Base-by-base conservation (phyloP, 331 rosid species). In the Stylosanthes scabra region DNA sequence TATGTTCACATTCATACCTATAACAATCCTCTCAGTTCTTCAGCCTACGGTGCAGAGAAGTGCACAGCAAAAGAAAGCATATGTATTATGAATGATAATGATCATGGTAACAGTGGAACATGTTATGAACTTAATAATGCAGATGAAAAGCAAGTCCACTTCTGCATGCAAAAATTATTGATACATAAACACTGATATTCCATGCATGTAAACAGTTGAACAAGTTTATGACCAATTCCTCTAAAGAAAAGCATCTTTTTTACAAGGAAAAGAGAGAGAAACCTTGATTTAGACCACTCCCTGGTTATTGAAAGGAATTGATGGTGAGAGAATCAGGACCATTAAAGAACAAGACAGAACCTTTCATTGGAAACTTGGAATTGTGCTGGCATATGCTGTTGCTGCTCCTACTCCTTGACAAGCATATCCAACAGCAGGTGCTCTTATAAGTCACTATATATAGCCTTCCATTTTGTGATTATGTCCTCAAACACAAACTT, bases 341-440 rank as follows among this genome's bases (percentile, higher is more conserved):
- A 72, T 15, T 67, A 47, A 54, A 52, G 46, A 74, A 67, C 9
- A 72, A 71, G 69, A 83, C 62, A 42, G 82, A 74, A 54, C 16
- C 69, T 66, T 63, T 8, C 10, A 20, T 45, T 1, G 27, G 58
- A 52, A 14, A 52, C 10, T 52, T 42, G 75, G 87, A 74, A 83
- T 80, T 82, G 65, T 69, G 12, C 80, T 12, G 72, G 90, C 83
- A 87, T 87, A 83, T 84, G 86, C 89, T 64, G 76, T 75, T 14
- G 27, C 58, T 31, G 51, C 70, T 70, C 6, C 67, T 70, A 56
- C 57, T 59, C 2, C 52, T 68, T 20, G n/a, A 65, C 44, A 28
- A 80, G 89, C 88, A 90, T 87, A 90, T 90, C 85, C 89, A 63
- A 81, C 31, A 44, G 57, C 45, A 82, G 85, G 80, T 85, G 88